Conservation (phyloP, 2,329 filamentous ascomycete genomes). For the Exophiala spinifera region DNA sequence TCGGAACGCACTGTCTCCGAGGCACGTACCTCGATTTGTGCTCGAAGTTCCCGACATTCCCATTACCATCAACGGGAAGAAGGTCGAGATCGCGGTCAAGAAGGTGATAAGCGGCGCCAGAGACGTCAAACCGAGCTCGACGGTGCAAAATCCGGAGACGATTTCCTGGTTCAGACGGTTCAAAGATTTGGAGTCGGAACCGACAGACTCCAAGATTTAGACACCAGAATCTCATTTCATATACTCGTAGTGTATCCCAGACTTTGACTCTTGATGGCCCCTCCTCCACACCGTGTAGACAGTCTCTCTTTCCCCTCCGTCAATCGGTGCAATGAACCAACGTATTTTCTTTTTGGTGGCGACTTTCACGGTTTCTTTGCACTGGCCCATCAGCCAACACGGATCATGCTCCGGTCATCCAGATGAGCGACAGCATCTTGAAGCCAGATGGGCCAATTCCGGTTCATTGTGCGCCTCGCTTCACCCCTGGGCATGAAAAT, state of each 20-base stretch:
- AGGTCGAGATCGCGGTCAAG: constrained; percentile 46
- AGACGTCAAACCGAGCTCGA: constrained; percentile 38
- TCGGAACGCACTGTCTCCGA: constrained; percentile 29
- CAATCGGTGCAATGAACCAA: too few species aligned
- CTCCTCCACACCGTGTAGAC: too few species aligned
- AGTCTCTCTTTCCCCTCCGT: too few species aligned
- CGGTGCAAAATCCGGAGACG: constrained; percentile 40
- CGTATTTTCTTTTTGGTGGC: too few species aligned
- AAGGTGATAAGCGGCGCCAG: constrained; percentile 38
- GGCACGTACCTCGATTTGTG: constrained; percentile 44
- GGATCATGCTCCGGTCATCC: too few species aligned
- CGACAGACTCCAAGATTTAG: constrained; percentile 7
- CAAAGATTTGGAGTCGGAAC: constrained; percentile 19
- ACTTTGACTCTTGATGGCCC: too few species aligned
- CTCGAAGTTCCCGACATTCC: constrained; percentile 41
- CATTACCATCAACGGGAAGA: constrained; percentile 49
- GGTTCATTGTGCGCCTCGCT: constrained; percentile 2
- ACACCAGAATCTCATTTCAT: too few species aligned
- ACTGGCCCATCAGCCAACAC: too few species aligned
- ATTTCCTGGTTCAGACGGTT: constrained; percentile 37
- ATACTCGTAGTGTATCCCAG: too few species aligned
- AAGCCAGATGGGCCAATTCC: constrained; percentile 23
- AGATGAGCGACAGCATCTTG: constrained; percentile 15
- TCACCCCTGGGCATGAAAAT: constrained; percentile 25
- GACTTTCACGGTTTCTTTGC: too few species aligned